Base-by-base conservation (phyloP, 2,329 filamentous ascomycete genomes). In the Aspergillus sp. region DNA sequence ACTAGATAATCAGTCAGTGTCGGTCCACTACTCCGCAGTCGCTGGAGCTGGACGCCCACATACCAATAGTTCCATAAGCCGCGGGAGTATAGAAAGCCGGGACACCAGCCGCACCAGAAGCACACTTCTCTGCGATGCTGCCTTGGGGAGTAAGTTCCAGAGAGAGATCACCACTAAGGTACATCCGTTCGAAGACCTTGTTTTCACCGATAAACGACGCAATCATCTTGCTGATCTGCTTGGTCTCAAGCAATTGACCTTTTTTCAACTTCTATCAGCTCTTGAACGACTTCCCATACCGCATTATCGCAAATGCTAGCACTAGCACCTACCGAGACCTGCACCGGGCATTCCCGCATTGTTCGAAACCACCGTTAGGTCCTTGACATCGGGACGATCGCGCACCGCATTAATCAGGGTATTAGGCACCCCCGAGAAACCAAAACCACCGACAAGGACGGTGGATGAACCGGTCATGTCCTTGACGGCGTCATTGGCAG, bases 141-240 rank as follows among this genome's bases (percentile, higher is more conserved):
- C 89, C 89, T 69, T 94, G 89, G 1, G 89, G 89, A 27, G 86
- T 91, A 53, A 95, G 79, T 72, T 95, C 89, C 45, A 95, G 79
- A 65, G 90, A 85, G 47, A 94, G 80, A 64, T 93, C 77, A 51
- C 89, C 89, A 5, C 77, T 85, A 44, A 94, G 75, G 67, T 94
- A 95, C 82, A 90, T 90, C 62, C 78, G 77, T 73, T 94, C 89
- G 52, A 95, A 87, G 7, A 84, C 85, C 73, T 93, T 90, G 69
- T 91, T 91, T 58, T 83, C 81, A 35, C 86, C 86, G 30, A 91
- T 79, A 53, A 85, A 90, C 10, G 83, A 87, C 29, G 87, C 75
- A 52, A 89, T 82, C 68, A 90, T 81, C 54, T 85, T 83, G 53
- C 78, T 76, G 44, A 91, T 77, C 60, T 88, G 85, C n/a, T 84